These are phyloP conservation scores for Fraxinus xanthoxyloides DNA, from an alignment of 305 asterid species.

Conservation along the genomic window DNA sequence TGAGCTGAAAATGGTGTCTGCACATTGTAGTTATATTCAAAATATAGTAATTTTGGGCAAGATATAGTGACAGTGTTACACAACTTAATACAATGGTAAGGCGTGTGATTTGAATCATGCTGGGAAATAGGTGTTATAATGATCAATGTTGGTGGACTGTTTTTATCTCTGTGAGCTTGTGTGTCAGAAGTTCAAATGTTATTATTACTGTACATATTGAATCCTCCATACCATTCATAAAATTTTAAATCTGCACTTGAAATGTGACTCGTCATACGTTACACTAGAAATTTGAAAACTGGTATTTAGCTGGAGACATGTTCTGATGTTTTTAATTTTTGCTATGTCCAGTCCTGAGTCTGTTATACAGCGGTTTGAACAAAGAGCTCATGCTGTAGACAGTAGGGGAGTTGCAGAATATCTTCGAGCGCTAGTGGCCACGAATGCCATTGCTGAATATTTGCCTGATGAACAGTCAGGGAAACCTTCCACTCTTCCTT, in stretches of 20 bases:
- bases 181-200: neutral
- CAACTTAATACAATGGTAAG: neutral
- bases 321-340: constrained; percentile 27
- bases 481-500: constrained; percentile 88
- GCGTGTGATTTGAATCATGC: neutral
- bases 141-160: neutral
- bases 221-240: neutral
- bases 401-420: constrained; percentile 92
- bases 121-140: neutral
- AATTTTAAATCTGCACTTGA: neutral
- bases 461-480: constrained; percentile 93
- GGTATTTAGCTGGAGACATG: constrained; percentile 1
- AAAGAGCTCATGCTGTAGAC: constrained; percentile 81
- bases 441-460: constrained; percentile 78
- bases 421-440: constrained; percentile 78
- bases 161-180: neutral
- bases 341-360: constrained; percentile 72
- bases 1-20: neutral
- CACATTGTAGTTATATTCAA: neutral
- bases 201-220: neutral
- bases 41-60: neutral
- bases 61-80: neutral
- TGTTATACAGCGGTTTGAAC: constrained; percentile 92
- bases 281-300: neutral
- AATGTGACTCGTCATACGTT: neutral